Conservation (phyloP, 208 protist species). For the Borovskyia barvae region DNA sequence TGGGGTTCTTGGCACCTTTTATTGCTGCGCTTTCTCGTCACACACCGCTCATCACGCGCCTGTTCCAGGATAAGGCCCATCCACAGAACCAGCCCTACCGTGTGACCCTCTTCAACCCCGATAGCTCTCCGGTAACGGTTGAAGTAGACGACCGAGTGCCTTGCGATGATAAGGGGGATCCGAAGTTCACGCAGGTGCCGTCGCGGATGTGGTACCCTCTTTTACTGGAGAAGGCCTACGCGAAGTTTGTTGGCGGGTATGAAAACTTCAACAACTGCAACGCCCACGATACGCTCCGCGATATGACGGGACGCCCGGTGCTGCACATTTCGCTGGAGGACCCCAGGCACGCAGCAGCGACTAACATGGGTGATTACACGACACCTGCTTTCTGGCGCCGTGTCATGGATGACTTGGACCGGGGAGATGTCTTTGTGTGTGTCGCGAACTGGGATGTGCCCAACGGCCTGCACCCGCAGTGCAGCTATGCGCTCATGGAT, state of each 20-base stretch:
- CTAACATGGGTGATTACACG: conserved; percentile 72
- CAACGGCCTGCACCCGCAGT: conserved; percentile 69
- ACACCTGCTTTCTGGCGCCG: conserved; percentile 67
- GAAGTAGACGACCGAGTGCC: conserved; percentile 82
- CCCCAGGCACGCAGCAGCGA: conserved; percentile 64
- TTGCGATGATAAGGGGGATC: conserved; percentile 58
- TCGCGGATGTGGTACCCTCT: conserved; percentile 78
- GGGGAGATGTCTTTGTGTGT: conserved; percentile 74
- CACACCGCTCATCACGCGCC: conserved; percentile 56
- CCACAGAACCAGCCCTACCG: conserved; percentile 71
- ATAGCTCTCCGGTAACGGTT: conserved; percentile 61
- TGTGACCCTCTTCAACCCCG: conserved; percentile 73
- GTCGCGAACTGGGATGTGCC: conserved; percentile 51
- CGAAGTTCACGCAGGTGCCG: conserved; percentile 73
- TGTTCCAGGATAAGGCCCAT: conserved; percentile 66
- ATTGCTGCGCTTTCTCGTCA: conserved; percentile 68
- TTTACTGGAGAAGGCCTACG: conserved; percentile 90
- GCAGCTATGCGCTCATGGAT: conserved; percentile 74
- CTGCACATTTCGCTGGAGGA: conserved; percentile 77
- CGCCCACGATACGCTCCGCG: conserved; percentile 77
- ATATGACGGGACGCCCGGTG: conserved; percentile 80
- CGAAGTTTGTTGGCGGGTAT: conserved; percentile 87
- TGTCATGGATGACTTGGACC: conserved; percentile 48
- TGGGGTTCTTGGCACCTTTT: conserved; percentile 73
- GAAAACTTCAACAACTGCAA: conserved; percentile 80